Evolutionary conservation across 2,329 filamentous ascomycete species (phyloP), one percentile per base, ranked within the genome.

Genomic region (Aspergillus sp.): DNA sequence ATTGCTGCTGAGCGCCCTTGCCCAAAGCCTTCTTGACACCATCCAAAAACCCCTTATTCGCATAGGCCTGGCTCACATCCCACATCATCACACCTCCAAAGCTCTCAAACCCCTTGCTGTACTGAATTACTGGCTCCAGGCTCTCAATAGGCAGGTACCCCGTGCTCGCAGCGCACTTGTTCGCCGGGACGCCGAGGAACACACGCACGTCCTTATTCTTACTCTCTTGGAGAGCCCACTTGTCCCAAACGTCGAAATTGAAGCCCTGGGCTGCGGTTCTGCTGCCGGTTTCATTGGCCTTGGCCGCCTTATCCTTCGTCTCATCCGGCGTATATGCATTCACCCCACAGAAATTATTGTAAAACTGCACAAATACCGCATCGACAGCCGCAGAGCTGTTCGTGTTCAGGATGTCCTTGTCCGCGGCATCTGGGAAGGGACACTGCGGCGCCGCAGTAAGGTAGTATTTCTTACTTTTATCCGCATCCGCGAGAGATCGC

Each of bases 11-110:
- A 17, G 8, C 17, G 7, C 30, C 45, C 43, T 30, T 45, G 2
- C 43, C 43, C 9, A 55, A 73, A 68, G 34, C 66, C 56, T 62
- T 71, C 69, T 53, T 54, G 4, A 86, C 72, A 38, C 74, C 68
- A 24, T 73, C 70, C 53, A 88, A 72, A 68, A 85, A 87, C 1
- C 83, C 85, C 2, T 63, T 34, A 70, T 88, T 88, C n/a, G 74
- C 72, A 61, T 81, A 85, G 2, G 83, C 78, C 74, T 87, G 85
- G 30, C 78, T 83, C 72, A 83, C 83, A 70, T 89, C 87, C 87
- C 86, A 89, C 74, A 88, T 78, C 86, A 89, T 88, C 26, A 86
- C 80, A 30, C 87, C 87, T 7, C 85, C 86, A 64, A 89, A 89
- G 70, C 80, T 87, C 3, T 75, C 70, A 66, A 81, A 89, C 41